Evolutionary conservation across 495 filamentous ascomycete species (phyloP), one percentile per base, ranked within the genome.

Genomic region (Talaromyces wortmannii): DNA sequence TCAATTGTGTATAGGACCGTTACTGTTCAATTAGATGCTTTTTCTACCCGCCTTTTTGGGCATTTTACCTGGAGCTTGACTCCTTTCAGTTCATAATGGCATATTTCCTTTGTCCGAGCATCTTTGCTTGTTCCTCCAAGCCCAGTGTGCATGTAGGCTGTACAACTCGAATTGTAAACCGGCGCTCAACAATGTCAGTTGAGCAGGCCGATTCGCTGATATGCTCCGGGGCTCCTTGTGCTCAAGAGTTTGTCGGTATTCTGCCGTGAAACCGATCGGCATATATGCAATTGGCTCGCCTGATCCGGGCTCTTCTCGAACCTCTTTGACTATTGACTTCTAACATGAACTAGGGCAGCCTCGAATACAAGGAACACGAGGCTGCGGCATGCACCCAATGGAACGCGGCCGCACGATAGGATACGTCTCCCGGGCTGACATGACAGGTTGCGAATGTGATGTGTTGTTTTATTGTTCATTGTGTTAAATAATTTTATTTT

Each of bases 1-100:
- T 46, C 44, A 17, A 46, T 46, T 7, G 2, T 46, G 44, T 46
- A 46, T 46, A 46, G 17, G 7, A 23, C 13, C 7, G 15, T 8
- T 23, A 46, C 17, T 46, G 44, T 46, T 46, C 44, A 46, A 46
- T 46, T 46, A 46, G 44, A 46, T 46, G 44, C 44, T n/a, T 46
- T 17, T 15, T 10, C 15, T 5, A 40, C 36, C 8, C 13, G 36
- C 8, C 8, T 40, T 40, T 40, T 40, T 23, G 23, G 36, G 13
- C 36, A 40, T 13, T 40, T 13, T 40, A 40, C 13, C 8, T 13
- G 36, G 36, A 13, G 13, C 8, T 10, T 40, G 36, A 40, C 13
- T 40, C 13, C 36, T 40, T 8, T 8, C 36, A 40, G 36, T 40
- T 40, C 36, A 40, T 40, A 40, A 40, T 40, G 36, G 36, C 36